Evolutionary conservation across 495 filamentous ascomycete species (phyloP), one percentile per base, ranked within the genome.

Genomic region (Articulospora tetracladia): DNA sequence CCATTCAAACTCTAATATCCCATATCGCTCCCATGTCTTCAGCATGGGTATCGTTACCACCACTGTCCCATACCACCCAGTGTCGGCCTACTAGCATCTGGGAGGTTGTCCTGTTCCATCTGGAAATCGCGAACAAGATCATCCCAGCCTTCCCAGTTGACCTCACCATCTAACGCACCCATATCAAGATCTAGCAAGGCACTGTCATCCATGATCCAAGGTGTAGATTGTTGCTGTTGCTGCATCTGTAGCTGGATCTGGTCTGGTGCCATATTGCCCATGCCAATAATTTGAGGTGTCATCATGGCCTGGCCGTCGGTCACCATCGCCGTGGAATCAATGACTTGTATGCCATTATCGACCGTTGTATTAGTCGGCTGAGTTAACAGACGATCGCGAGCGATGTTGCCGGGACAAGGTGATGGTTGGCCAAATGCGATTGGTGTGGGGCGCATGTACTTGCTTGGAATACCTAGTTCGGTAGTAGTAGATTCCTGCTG

Each of bases 351-450:
- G 34, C 27, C 23, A 11, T 28, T 26, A 13, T 36, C 34, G 12
- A 19, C 25, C 19, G 51, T 8, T 13, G 32, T 23, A 25, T 34
- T 34, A 4, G 46, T 36, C 17, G 19, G 8, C n/a, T 23, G 20
- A 36, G 15, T 7, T 12, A 23, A 11, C 24, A 72, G 68, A 8
- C 70, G 67, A 64, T 70, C 39, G 60, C 61, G n/a, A 69, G 68
- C 56, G 76, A 74, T 30, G 74, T 67, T 22, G n/a, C 27, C 36
- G 1, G 55, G 49, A 30, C 56, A 64, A 12, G 34, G 50, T 30
- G 46, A 52, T 2, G 22, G 39, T 17, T 2, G 10, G 17, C 4
- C 13, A 25, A 53, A 58, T 1, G 47, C 60, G 17, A 20, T 20
- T 17, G 60, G 32, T 19, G 50, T 19, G 20, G 65, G 65, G 11